Base-by-base conservation (phyloP, 2,329 filamentous ascomycete species). In the Hypoxylon sp. region DNA sequence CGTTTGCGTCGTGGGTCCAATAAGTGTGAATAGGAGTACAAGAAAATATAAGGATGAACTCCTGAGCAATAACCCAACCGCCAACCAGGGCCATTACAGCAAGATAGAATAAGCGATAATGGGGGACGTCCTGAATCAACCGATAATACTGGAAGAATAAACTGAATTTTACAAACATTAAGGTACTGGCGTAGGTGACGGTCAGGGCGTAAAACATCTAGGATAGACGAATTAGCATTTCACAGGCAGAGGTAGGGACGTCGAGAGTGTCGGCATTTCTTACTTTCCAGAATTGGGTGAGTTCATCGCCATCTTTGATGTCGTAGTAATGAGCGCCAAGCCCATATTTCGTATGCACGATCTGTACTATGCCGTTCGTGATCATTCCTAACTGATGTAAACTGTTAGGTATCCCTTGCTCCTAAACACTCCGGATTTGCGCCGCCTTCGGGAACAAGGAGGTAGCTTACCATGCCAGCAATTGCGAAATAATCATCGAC, bases 81-180 rank as follows among this genome's bases (percentile, higher is more conserved):
- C 63, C 59, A 31, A 75, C 69, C 0, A 72, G 2, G 13, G 49
- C 55, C 65, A 73, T 73, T 6, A 66, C 55, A 3, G 10, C 13
- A 30, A 74, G 50, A 44, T 71, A 75, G 13, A 69, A 61, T 20
- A 62, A 6, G 22, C 66, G 61, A 30, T 74, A 75, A 11, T 61
- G 61, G 1, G 70, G 66, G 7, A 73, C 59, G 44, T 74, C 65
- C 50, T 71, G 67, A 14, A 75, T 68, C 48, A 75, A 48, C 33
- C 71, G 68, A 54, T 73, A 75, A 35, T 75, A 75, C 51, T 74
- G 72, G 66, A 74, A 70, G 66, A 75, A 74, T 25, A 75, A 54
- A 51, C 66, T 72, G 57, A 73, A 67, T 60, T 75, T 75, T 22
- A 74, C 64, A 6, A 70, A 33, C 48, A 75, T 42, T 3, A 75